These are phyloP conservation scores for Candida schatavii DNA, from an alignment of 805 yeast species.

Conservation along the genomic window DNA sequence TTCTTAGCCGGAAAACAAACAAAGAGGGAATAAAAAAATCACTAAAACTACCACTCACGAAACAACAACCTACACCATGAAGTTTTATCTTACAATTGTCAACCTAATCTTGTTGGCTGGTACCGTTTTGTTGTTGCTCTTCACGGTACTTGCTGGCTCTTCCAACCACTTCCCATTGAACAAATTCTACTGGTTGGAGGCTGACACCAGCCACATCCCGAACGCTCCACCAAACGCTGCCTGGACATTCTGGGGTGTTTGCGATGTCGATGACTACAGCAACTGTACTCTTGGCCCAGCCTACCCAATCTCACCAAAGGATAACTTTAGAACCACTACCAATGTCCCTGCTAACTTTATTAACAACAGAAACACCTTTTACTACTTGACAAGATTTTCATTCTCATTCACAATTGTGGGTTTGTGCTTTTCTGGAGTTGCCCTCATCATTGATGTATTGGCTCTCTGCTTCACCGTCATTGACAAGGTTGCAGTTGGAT, in stretches of 20 bases:
- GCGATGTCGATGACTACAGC: constrained; percentile 57
- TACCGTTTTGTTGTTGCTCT: constrained; percentile 42
- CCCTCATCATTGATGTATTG: constrained; percentile 54
- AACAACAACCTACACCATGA: constrained; percentile 20
- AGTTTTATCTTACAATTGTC: constrained; percentile 26
- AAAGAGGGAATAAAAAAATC: neutral
- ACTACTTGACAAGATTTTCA: constrained; percentile 62
- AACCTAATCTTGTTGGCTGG: constrained; percentile 43
- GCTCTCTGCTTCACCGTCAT: constrained; percentile 55
- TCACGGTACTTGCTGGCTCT: constrained; percentile 68
- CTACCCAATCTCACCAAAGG: constrained; percentile 79
- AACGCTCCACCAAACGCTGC: constrained; percentile 53
- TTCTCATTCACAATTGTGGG: constrained; percentile 63
- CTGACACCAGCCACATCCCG: constrained; percentile 59
- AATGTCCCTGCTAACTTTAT: constrained; percentile 56
- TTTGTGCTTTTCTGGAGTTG: constrained; percentile 59
- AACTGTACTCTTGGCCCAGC: constrained; percentile 60
- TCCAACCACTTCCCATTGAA: constrained; percentile 56
- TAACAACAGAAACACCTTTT: constrained; percentile 53
- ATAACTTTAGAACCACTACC: constrained; percentile 57
- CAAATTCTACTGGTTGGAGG: constrained; percentile 76
- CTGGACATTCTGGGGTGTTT: constrained; percentile 82
- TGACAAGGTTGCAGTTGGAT: constrained; percentile 52
- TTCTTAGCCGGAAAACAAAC: neutral
- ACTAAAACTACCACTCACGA: neutral